A percentile compares a stretch with the other conserved stretches of the same genome.
phyloP scores from a whole-genome alignment of 129 eudicot genomes.

The Centaurea solstitialis region DNA sequence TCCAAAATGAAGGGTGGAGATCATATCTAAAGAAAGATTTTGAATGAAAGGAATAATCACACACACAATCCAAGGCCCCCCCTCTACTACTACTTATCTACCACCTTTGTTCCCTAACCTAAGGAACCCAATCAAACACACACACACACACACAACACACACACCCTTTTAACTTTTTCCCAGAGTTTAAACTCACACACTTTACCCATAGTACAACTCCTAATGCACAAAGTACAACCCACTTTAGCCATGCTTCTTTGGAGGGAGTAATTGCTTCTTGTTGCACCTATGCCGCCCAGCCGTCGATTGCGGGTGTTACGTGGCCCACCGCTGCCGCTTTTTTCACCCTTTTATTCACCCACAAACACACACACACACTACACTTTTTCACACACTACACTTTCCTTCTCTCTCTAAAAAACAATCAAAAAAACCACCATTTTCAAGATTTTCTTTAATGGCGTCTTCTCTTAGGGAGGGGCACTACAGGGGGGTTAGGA shows the following conservation, averaged over 20 bases:
- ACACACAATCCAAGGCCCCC: conserved; percentile 16
- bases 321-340: conserved; percentile 35
- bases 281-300: conserved; percentile 53
- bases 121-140: conserved; percentile 10
- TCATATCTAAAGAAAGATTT: background rate
- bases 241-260: background rate
- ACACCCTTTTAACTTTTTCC: background rate
- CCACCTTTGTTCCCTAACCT: conserved; percentile 17
- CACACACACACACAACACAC: too few species aligned
- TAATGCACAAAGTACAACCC: background rate
- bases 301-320: conserved; percentile 59
- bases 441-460: conserved; percentile 28
- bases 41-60: conserved; percentile 17
- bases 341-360: conserved; percentile 2
- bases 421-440: background rate
- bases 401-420: conserved; percentile 18
- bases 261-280: conserved; percentile 7
- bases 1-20: conserved; percentile 4
- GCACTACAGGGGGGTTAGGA: conserved; percentile 80
- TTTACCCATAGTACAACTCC: background rate
- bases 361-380: background rate
- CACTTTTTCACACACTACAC: background rate
- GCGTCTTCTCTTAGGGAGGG: conserved; percentile 52
- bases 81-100: background rate
- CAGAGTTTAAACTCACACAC: background rate